phyloP scores from a whole-genome alignment of 106 monocot species.

The Amphibolis antarctica region DNA sequence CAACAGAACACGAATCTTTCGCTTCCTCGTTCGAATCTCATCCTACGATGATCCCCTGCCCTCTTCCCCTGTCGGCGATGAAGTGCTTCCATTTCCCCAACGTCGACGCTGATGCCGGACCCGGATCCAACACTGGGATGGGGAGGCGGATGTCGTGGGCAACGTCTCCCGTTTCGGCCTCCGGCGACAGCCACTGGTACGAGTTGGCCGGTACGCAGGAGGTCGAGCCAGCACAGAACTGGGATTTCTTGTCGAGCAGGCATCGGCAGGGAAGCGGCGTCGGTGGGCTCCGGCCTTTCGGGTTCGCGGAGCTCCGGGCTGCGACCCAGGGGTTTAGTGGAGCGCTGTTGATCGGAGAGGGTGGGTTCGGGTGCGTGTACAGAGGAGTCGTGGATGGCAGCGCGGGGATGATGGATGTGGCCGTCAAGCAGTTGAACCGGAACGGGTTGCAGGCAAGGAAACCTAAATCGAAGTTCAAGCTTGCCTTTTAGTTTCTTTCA shows the following conservation, averaged over 20 bases:
- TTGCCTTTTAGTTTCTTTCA: background rate
- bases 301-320: conserved; percentile 38
- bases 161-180: conserved; percentile 13
- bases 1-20: too few relatives aligned
- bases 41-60: too few relatives aligned
- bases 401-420: conserved; percentile 29
- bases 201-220: background rate
- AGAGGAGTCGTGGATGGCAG: conserved; percentile 18
- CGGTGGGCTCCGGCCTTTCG: conserved; percentile 30
- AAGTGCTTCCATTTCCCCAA: conserved; percentile 20
- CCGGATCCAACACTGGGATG: background rate
- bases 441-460: conserved; percentile 41
- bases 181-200: background rate
- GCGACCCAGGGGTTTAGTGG: conserved; percentile 51
- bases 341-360: conserved; percentile 43
- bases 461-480: background rate
- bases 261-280: background rate
- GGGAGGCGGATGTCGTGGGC: conserved; percentile 12
- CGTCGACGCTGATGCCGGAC: conserved; percentile 1
- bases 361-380: conserved; percentile 60
- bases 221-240: too few relatives aligned
- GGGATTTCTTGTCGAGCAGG: background rate
- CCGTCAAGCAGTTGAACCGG: conserved; percentile 48
- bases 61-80: conserved; percentile 3
- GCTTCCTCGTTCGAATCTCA: too few relatives aligned